Conservation (phyloP, 208 protist species). For the Trypanosomatidae sp. region DNA sequence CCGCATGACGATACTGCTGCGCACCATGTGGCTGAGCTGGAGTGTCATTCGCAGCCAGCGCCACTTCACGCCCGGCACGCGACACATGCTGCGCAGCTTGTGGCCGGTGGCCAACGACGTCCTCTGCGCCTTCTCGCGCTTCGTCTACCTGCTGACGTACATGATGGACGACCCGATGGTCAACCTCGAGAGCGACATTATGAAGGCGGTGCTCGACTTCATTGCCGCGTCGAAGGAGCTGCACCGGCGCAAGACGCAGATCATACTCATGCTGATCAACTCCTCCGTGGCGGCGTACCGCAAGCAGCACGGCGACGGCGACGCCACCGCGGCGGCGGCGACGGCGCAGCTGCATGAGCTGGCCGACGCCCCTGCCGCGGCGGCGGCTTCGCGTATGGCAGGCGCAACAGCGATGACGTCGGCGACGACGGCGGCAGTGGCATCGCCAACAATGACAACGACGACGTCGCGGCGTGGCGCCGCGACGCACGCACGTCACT, state of each 20-base stretch:
- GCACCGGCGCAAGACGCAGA: conserved; percentile 63
- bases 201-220: conserved; percentile 54
- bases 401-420: conserved; percentile 1
- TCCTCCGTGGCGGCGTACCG: conserved; percentile 26
- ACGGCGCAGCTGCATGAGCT: background rate
- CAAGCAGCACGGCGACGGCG: background rate
- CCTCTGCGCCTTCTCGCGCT: conserved; percentile 37
- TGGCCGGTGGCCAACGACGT: conserved; percentile 49
- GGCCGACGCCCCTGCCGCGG: background rate
- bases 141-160: conserved; percentile 52
- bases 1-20: conserved; percentile 61
- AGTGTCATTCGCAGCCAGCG: conserved; percentile 61
- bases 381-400: too few relatives aligned
- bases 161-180: conserved; percentile 40
- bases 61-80: conserved; percentile 22
- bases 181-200: conserved; percentile 60
- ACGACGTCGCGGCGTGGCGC: background rate
- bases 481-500: background rate
- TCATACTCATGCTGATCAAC: conserved; percentile 67
- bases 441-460: background rate
- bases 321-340: background rate
- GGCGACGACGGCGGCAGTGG: too few relatives aligned
- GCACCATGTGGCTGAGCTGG: conserved; percentile 80
- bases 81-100: conserved; percentile 41
- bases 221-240: conserved; percentile 39